phyloP scores from a whole-genome alignment of 169 alveolate genomes.

The Theileria equi region DNA sequence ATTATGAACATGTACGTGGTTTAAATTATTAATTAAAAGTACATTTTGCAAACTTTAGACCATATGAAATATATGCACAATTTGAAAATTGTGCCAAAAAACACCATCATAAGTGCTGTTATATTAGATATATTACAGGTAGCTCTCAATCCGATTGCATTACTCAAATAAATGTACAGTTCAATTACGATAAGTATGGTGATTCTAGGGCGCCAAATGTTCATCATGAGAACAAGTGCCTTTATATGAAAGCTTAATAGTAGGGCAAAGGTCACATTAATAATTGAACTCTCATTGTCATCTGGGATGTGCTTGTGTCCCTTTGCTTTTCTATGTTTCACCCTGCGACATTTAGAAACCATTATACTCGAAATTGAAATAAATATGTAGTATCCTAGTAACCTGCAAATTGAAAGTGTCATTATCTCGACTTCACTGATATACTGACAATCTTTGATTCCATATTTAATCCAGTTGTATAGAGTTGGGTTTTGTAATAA shows the following conservation, averaged over 20 bases:
- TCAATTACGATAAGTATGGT: constrained; percentile 42
- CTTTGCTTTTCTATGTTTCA: neutral
- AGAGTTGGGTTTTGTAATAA: constrained; percentile 14
- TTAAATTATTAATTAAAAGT: no score
- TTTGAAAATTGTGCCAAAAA: constrained; percentile 14
- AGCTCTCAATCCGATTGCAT: constrained; percentile 24
- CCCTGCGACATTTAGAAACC: neutral
- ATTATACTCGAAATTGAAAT: neutral
- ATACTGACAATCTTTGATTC: neutral
- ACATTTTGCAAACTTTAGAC: constrained; percentile 1
- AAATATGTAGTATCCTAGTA: constrained; percentile 1
- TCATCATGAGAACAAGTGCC: constrained; percentile 57
- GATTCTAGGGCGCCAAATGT: constrained; percentile 48
- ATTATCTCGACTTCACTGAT: constrained; percentile 3
- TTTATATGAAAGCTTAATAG: constrained; percentile 43
- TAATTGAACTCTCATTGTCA: neutral
- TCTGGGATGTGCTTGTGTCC: neutral
- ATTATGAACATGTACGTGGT: no score
- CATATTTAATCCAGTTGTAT: neutral
- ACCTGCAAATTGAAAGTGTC: constrained; percentile 16
- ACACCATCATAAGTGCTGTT: neutral
- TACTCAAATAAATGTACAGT: constrained; percentile 32
- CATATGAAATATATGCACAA: constrained; percentile 24
- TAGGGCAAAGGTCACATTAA: constrained; percentile 22
- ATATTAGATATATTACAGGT: constrained; percentile 17